A percentile compares a stretch with the other conserved stretches of the same genome.
Conservation (phyloP, 2,329 filamentous ascomycete genomes). For the Colletotrichum echinochloae region DNA sequence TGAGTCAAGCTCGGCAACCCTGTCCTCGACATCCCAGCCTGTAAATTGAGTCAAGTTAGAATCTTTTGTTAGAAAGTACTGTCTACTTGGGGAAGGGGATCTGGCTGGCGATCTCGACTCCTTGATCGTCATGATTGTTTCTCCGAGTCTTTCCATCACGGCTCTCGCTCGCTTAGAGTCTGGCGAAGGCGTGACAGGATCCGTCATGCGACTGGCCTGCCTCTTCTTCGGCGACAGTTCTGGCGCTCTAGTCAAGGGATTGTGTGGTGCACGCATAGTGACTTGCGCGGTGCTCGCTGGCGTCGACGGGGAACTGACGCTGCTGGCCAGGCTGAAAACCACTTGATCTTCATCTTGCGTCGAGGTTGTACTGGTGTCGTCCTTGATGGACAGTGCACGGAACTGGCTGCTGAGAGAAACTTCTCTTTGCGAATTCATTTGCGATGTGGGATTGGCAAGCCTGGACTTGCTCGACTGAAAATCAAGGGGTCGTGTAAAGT, state of each 20-base stretch:
- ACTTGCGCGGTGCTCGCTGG: slow-evolving; percentile 42
- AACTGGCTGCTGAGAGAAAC: slow-evolving; percentile 57
- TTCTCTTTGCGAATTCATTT: slow-evolving; percentile 53
- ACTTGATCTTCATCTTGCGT: slow-evolving; percentile 58
- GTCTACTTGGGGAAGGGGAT: slow-evolving; percentile 59
- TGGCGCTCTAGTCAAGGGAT: slow-evolving; percentile 10
- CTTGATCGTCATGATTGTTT: slow-evolving; percentile 49
- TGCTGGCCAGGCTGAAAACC: slow-evolving; percentile 51
- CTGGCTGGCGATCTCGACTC: slow-evolving; percentile 54
- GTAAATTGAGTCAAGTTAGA: slow-evolving; percentile 74
- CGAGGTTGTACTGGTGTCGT: slow-evolving; percentile 44
- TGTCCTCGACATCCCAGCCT: slow-evolving; percentile 85
- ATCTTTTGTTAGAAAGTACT: slow-evolving; percentile 74
- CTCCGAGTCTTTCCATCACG: slow-evolving; percentile 45
- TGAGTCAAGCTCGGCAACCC: slow-evolving; percentile 80
- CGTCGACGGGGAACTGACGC: slow-evolving; percentile 37
- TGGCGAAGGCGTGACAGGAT: slow-evolving; percentile 36
- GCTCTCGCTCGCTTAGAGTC: slow-evolving; percentile 36
- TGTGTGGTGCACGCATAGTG: slow-evolving; percentile 39
- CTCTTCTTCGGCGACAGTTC: slow-evolving; percentile 38
- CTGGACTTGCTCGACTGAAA: slow-evolving; percentile 45
- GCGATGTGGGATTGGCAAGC: slow-evolving; percentile 46
- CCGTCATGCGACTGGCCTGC: slow-evolving; percentile 37
- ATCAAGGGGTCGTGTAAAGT: slow-evolving; percentile 23
- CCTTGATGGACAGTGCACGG: slow-evolving; percentile 54